Evolutionary conservation across 2,329 filamentous ascomycete genomes (phyloP), one percentile per base, ranked within the genome.

Genomic region (Colletotrichum zoysiae): DNA sequence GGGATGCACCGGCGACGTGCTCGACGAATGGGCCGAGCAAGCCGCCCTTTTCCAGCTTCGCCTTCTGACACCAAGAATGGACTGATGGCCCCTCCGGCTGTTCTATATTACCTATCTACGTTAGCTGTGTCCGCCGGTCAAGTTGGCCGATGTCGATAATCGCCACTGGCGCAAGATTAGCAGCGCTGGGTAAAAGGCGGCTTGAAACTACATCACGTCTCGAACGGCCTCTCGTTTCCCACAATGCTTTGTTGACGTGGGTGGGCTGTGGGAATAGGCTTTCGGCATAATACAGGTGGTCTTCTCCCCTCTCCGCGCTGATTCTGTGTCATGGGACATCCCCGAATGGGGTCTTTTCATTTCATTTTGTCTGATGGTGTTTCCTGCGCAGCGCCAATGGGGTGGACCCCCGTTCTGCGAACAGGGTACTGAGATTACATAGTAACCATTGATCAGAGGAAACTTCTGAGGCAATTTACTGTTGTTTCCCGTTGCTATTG

Each of bases 11-110:
- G 46, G 65, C 3, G 55, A 56, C 12, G 53, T 60, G 44, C 65
- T 60, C 55, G 51, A 69, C 65, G 59, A 68, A 71, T 71, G 53
- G 65, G 65, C 59, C 69, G 69, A 64, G 23, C 65, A 55, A 64
- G 51, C 69, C 68, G 53, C 38, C 59, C 44, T 26, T 12, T 20
- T 60, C 26, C 38, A 30, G 16, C 8, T 18, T 26, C 26, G 23
- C 35, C 9, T 44, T 63, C 35, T 26, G 46, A 12, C 20, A 40
- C 46, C n/a, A 18, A 26, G n/a, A 48, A 44, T 30, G 40, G n/a
- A 33, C 8, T n/a, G 20, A 33, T 2, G 11, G 2, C 35, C 6
- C 12, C n/a, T 58, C n/a, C 30, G 23, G 35, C 35, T 57, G 23
- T 16, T 18, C 26, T 12, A 44, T 33, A n/a, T 26, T 26, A 3